Percentiles rank a stretch among this genome's conserved stretches.
phyloP scores from a whole-genome alignment of 805 yeast species.

The Naumovozyma baii region DNA sequence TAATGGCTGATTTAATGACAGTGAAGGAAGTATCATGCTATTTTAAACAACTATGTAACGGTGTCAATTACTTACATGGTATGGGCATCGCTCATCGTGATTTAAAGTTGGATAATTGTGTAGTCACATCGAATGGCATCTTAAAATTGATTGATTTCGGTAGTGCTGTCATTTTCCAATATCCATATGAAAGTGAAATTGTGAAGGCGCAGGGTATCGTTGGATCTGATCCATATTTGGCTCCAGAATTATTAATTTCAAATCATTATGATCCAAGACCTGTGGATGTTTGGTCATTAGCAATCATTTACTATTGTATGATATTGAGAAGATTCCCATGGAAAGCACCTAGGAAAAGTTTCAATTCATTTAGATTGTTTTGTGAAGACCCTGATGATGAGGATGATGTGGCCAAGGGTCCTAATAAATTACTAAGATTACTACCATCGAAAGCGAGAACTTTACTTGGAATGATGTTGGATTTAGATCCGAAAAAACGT shows the following conservation, averaged over 20 bases:
- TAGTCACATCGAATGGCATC: conserved; percentile 63
- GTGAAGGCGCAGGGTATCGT: conserved; percentile 76
- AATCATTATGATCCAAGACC: conserved; percentile 69
- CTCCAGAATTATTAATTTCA: conserved; percentile 73
- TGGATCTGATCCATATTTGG: conserved; percentile 92
- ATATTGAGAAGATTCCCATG: conserved; percentile 82
- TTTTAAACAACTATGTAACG: conserved; percentile 69
- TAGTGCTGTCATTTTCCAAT: conserved; percentile 73
- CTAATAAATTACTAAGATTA: conserved; percentile 58
- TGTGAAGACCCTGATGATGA: conserved; percentile 34
- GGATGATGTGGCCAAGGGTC: conserved; percentile 48
- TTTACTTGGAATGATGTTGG: conserved; percentile 57
- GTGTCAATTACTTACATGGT: conserved; percentile 65
- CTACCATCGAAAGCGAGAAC: conserved; percentile 59
- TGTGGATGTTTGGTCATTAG: conserved; percentile 89
- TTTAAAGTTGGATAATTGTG: conserved; percentile 87
- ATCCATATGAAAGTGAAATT: conserved; percentile 47
- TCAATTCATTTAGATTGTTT: conserved; percentile 66
- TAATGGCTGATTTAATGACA: conserved; percentile 78
- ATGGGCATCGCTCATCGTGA: conserved; percentile 91
- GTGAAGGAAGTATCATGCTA: conserved; percentile 66
- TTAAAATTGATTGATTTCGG: conserved; percentile 90
- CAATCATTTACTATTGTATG: conserved; percentile 89
- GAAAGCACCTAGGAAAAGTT: conserved; percentile 78
- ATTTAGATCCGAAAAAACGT: conserved; percentile 48